A percentile compares a stretch with the other conserved stretches of the same genome.
These are phyloP conservation scores for Aspergillus caelatus DNA, from an alignment of 2,329 filamentous ascomycete genomes.

Conservation along the genomic window DNA sequence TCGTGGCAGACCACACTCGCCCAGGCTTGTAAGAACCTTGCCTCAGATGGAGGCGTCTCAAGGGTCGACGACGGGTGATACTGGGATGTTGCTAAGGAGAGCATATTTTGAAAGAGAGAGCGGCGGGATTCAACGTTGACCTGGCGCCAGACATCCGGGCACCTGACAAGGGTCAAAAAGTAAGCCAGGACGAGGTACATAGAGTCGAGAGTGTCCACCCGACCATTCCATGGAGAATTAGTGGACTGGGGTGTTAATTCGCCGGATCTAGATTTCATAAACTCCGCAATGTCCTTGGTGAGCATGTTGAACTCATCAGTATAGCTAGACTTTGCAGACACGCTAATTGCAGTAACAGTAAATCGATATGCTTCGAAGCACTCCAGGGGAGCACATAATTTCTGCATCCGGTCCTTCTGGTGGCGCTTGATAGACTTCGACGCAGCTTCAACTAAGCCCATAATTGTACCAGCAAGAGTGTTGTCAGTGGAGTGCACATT, in stretches of 20 bases:
- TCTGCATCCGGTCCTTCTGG: conserved; percentile 29
- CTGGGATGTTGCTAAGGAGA: conserved; percentile 35
- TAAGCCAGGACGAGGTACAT: conserved; percentile 37
- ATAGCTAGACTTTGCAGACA: conserved; percentile 21
- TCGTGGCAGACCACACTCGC: conserved; percentile 41
- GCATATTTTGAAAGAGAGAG: conserved; percentile 36
- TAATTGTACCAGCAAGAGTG: conserved; percentile 22
- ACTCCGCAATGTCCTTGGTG: conserved; percentile 28
- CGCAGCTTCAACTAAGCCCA: conserved; percentile 31
- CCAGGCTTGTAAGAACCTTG: conserved; percentile 43
- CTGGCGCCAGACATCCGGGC: conserved; percentile 32
- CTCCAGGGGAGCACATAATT: conserved; percentile 34
- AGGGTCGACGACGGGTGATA: conserved; percentile 28
- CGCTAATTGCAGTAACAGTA: conserved; percentile 30
- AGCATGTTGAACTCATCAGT: conserved; percentile 28
- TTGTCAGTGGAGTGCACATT: conserved; percentile 26
- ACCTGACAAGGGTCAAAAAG: conserved; percentile 35
- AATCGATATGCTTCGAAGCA: conserved; percentile 43
- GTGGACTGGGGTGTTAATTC: conserved; percentile 30
- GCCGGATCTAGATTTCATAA: conserved; percentile 27
- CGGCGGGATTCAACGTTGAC: conserved; percentile 35
- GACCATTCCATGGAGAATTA: conserved; percentile 41
- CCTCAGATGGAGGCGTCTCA: conserved; percentile 28
- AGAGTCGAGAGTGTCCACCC: conserved; percentile 37
- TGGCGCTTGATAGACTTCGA: conserved; percentile 33